Evolutionary conservation across 2,329 filamentous ascomycete species (phyloP).

Genomic region (Grosmannia penicillata): DNA sequence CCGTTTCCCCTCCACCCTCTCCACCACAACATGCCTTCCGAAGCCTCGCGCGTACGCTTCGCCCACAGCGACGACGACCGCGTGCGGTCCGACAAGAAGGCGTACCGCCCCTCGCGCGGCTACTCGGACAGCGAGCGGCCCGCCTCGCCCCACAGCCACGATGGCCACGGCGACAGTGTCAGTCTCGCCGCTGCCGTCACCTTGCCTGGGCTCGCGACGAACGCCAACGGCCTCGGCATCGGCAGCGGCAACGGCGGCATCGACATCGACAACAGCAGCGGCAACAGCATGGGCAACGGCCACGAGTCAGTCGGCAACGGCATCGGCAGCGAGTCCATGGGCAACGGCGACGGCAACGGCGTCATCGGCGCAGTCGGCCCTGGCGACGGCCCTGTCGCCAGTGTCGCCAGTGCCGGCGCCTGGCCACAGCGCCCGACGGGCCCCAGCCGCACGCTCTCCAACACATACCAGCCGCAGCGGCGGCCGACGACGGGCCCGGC

Average conservation of each 20-base stretch:
- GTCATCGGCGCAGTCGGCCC: conserved; percentile 1
- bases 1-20: too few species aligned
- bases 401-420: conserved; percentile 19
- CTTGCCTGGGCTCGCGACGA: neutral
- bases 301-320: conserved; percentile 9
- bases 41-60: conserved; percentile 43
- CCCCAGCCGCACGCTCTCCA: conserved; percentile 61
- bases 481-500: conserved; percentile 25
- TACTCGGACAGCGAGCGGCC: conserved; percentile 33
- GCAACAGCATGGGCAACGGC: conserved; percentile 9
- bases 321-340: conserved; percentile 5
- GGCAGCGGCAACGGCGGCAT: conserved; percentile 9
- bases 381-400: neutral
- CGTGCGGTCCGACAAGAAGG: conserved; percentile 25
- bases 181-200: too few species aligned
- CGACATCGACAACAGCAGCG: conserved; percentile 10
- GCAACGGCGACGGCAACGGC: conserved; percentile 15
- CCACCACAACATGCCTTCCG: conserved; percentile 22
- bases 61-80: conserved; percentile 33
- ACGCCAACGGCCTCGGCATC: conserved; percentile 9
- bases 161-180: neutral
- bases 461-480: conserved; percentile 58
- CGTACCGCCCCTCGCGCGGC: conserved; percentile 19
- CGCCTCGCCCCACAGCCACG: conserved; percentile 9
- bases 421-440: conserved; percentile 48